phyloP scores from a whole-genome alignment of 768 basidiomycete genomes.

The Naganishia friedmannii region DNA sequence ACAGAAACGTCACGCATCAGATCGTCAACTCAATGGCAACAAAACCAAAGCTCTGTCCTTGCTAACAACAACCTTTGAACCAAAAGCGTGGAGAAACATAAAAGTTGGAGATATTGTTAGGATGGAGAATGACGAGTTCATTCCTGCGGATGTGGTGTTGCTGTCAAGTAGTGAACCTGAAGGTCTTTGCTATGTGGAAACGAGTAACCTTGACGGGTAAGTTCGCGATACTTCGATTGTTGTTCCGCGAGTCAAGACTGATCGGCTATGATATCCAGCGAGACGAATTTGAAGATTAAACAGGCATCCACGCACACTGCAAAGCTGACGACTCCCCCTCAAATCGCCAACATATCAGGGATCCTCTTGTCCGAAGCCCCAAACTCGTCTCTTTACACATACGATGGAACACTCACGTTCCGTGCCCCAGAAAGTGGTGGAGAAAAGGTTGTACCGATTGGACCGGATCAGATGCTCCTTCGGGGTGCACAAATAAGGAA shows the following conservation, averaged over 20 bases:
- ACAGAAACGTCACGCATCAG: conserved; percentile 89
- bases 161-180: conserved; percentile 91
- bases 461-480: conserved; percentile 89
- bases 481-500: conserved; percentile 94
- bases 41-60: conserved; percentile 69
- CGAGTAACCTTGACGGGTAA: conserved; percentile 93
- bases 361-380: conserved; percentile 91
- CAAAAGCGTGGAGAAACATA: conserved; percentile 83
- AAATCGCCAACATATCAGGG: conserved; percentile 71
- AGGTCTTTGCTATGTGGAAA: conserved; percentile 95
- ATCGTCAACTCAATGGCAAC: conserved; percentile 83
- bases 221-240: conserved; percentile 31
- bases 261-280: conserved; percentile 56
- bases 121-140: conserved; percentile 85
- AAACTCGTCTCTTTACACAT: conserved; percentile 95
- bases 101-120: conserved; percentile 88
- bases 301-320: conserved; percentile 83
- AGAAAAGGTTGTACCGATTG: conserved; percentile 74
- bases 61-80: conserved; percentile 60
- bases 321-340: conserved; percentile 69
- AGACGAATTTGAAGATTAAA: conserved; percentile 99
- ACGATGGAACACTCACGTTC: conserved; percentile 62
- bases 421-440: conserved; percentile 59
- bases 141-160: conserved; percentile 88
- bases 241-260: background rate